Evolutionary conservation across 2,329 filamentous ascomycete genomes (phyloP), one percentile per base, ranked within the genome.

Genomic region (Aspergillus calidoustus): DNA sequence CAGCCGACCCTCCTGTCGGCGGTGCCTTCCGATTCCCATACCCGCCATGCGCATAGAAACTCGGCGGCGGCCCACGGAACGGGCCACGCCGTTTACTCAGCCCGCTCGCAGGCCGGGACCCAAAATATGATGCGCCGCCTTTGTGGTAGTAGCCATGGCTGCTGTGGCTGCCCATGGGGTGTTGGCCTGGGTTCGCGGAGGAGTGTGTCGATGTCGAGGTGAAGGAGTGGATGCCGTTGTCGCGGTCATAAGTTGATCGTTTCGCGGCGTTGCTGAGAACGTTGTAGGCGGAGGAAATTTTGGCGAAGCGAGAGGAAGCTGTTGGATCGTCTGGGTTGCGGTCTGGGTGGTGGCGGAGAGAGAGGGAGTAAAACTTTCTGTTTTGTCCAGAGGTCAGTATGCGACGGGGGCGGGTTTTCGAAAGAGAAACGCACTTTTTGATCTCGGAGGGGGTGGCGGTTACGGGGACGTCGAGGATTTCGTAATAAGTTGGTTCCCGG

Each of bases 331-430:
- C 74, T 63, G 85, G 91, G 82, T 98, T 96, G 74, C 89, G 88
- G 83, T 99, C 95, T 1, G 95, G 95, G 78, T 99, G 95, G 84
- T 97, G 90, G 57, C 85, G 81, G 79, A 97, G 96, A 73, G 93
- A 97, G 75, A 98, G 91, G 64, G 85, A 79, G 84, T 97, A 98
- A 86, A 97, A 99, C 75, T 87, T 80, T 68, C 80, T 82, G 53
- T 30, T 48, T 48, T 4, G 25, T 2, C 25, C 4, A 17, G 8
- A 19, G 9, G 25, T 50, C 41, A 47, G 28, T 31, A 3, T 13
- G 22, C 25, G 22, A 8, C 38, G 31, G 31, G 50, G 23, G 19
- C 13, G 28, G 13, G 15, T 30, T 6, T 19, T 31, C 8, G 49
- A 19, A 19, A 19, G 19, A n/a, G 25, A 49, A 41, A 17, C 64